Percentiles rank a stretch among this genome's conserved stretches.
Evolutionary conservation across 2,329 filamentous ascomycete genomes (phyloP).

Genomic region (Colletotrichum graminicola): DNA sequence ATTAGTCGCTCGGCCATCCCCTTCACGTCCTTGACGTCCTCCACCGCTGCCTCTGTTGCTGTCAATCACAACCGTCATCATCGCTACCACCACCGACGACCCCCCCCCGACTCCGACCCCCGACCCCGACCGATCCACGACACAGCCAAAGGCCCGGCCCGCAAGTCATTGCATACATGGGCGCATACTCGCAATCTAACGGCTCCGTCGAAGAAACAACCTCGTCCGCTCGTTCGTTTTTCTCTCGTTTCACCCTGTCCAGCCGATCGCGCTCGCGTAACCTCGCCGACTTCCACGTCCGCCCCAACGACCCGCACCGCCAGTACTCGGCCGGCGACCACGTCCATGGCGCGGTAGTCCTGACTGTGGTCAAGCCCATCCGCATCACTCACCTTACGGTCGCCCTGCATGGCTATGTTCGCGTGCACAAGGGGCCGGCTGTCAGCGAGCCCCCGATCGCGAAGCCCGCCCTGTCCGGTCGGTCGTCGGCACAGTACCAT

Average conservation of each 20-base stretch:
- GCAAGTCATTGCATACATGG: constrained; percentile 57
- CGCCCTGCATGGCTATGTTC: constrained; percentile 81
- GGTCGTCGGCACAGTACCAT: constrained; percentile 67
- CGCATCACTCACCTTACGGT: constrained; percentile 85
- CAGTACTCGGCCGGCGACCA: constrained; percentile 81
- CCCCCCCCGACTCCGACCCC: no score
- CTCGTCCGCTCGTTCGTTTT: constrained; percentile 57
- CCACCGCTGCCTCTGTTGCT: constrained; percentile 37
- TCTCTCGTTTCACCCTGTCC: constrained; percentile 66
- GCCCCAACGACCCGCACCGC: constrained; percentile 81
- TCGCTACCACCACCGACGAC: constrained; percentile 48
- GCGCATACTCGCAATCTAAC: constrained; percentile 56
- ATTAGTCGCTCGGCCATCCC: constrained; percentile 30
- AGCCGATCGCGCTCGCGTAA: constrained; percentile 69
- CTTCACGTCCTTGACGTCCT: constrained; percentile 44
- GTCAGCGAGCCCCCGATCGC: constrained; percentile 63
- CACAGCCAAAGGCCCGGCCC: constrained; percentile 40
- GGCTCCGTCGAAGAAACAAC: constrained; percentile 56
- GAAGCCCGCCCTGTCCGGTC: constrained; percentile 56
- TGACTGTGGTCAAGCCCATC: constrained; percentile 79
- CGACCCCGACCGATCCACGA: constrained; percentile 30
- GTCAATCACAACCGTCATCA: constrained; percentile 15
- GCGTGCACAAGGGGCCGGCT: constrained; percentile 79
- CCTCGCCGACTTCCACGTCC: constrained; percentile 82
- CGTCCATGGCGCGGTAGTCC: constrained; percentile 78